Conservation (phyloP, 306 rosid genomes). For the Mucuna pruriens region DNA sequence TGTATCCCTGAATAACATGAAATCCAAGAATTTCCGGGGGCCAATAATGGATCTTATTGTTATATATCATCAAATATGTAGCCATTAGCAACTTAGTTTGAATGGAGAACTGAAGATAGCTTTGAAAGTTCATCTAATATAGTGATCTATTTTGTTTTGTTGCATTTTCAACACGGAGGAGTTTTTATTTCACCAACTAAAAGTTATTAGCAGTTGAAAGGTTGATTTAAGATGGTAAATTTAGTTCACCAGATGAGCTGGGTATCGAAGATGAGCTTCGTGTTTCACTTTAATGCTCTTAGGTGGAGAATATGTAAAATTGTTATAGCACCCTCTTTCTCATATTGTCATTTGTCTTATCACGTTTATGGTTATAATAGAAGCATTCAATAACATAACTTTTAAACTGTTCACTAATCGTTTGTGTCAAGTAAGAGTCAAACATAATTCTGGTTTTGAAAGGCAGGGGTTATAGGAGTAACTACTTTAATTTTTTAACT, state of each 20-base stretch:
- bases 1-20: constrained; percentile 6
- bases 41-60: constrained; percentile 6
- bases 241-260: constrained; percentile 19
- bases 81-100: constrained; percentile 4
- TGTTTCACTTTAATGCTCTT: not conserved
- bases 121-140: not conserved
- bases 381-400: not conserved
- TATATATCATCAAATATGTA: constrained; percentile 11
- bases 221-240: not conserved
- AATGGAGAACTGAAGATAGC: not conserved
- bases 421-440: constrained; percentile 6
- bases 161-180: not conserved
- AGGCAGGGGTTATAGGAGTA: not conserved
- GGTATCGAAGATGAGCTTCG: not conserved
- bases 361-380: constrained; percentile 1
- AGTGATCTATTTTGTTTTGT: constrained; percentile 8
- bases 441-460: not conserved
- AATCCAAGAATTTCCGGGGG: constrained; percentile 16
- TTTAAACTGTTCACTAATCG: not conserved
- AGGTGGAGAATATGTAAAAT: not conserved
- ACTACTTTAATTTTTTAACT: not conserved
- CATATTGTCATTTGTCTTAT: not conserved
- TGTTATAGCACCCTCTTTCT: not conserved
- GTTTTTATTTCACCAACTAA: not conserved
- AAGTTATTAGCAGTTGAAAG: not conserved